Base-by-base conservation (phyloP, 2,329 filamentous ascomycete species). In the Nannizzia gypsea region DNA sequence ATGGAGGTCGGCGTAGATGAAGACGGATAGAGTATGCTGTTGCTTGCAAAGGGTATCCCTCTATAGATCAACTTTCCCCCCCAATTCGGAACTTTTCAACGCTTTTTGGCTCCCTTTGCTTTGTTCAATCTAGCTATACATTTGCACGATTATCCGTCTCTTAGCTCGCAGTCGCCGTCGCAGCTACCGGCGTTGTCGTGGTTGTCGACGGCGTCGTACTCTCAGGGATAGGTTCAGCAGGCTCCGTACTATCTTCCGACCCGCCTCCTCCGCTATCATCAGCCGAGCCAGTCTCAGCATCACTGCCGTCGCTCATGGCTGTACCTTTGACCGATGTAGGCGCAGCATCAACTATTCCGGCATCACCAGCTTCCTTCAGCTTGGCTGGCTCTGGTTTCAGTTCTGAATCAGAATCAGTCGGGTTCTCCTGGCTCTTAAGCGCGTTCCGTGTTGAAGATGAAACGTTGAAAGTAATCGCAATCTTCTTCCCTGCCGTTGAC, bases 401-500 rank as follows among this genome's bases (percentile, higher is more conserved):
- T 5, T 17, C 50, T 3, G 24, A 17, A 9, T 15, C 17, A 9
- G 50, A 54, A n/a, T 9, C 50, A 3, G 28, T 54, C 8, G 26
- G n/a, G 9, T 54, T n/a, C 50, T 54, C 50, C 50, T 54, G 50
- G 13, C 28, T 54, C 50, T 34, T 54, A 1, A 64, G 61, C 13
- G 58, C 50, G 13, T 66, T 40, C 36, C 58, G 56, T 17, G 56
- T 56, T 4, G 57, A 52, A 15, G 61, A 31, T 17, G 50, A 64
- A 8, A 70, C 64, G 17, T 71, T 68, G 5, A 76, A 56, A 57
- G 72, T 75, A 62, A 76, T 74, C 13, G 73, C 72, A 28, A 76
- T 76, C 61, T 72, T 68, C 64, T 73, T 75, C 59, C 3, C 31
- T 6, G 22, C 13, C 11, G 26, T 38, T 31, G 44, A 15, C 42